phyloP scores from a whole-genome alignment of 139 green algal species.

The Mesotaenium endlicherianum region DNA sequence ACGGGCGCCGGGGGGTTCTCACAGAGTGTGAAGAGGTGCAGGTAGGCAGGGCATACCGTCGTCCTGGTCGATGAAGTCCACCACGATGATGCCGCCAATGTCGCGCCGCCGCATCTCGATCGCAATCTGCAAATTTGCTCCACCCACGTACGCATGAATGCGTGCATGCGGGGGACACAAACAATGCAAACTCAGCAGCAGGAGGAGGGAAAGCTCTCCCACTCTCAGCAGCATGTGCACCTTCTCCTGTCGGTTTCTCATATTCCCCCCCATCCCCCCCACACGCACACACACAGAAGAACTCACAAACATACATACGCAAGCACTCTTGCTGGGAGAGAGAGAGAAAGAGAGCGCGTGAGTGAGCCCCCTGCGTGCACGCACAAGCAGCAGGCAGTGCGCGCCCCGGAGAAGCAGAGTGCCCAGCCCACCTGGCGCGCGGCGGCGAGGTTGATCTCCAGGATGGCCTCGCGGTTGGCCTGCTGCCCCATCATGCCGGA shows the following conservation, averaged over 20 bases:
- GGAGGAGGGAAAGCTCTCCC: no score
- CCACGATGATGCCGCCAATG: constrained; percentile 44
- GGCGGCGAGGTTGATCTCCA: constrained; percentile 35
- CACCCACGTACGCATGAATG: no score
- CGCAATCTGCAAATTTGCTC: constrained; percentile 45
- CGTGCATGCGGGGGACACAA: no score
- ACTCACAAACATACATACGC: no score
- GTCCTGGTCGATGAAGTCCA: constrained; percentile 55
- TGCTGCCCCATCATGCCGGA: not conserved
- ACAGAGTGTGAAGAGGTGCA: not conserved
- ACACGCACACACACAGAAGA: no score
- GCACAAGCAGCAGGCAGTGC: no score
- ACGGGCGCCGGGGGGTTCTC: not conserved
- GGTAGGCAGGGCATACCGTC: not conserved
- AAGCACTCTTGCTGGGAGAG: no score
- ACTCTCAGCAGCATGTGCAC: no score
- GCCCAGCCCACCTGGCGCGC: constrained; percentile 25
- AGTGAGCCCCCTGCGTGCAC: no score
- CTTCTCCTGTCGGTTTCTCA: not conserved
- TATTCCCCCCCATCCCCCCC: not conserved
- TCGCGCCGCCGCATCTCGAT: constrained; percentile 40
- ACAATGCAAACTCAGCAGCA: no score
- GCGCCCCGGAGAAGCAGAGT: not conserved
- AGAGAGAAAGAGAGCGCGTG: no score
- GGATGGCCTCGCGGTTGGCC: not conserved